These are phyloP conservation scores for Choiromyces venosus DNA, from an alignment of 495 filamentous ascomycete species.

Conservation along the genomic window DNA sequence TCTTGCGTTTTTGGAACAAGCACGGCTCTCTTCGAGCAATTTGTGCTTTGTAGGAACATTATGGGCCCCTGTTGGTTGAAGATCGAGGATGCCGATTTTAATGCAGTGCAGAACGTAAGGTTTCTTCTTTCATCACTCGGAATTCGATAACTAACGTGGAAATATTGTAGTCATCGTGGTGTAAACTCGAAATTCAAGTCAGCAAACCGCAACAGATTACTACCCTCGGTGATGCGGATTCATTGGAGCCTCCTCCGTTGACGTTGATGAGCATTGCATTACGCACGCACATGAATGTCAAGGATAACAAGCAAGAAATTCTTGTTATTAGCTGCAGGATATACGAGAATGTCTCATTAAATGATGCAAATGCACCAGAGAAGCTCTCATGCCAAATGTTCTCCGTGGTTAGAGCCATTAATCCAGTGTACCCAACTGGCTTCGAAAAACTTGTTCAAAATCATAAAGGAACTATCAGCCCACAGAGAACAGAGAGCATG, in stretches of 20 bases:
- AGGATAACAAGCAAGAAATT: slow-evolving; percentile 95
- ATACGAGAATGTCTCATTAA: slow-evolving; percentile 82
- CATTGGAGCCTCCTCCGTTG: slow-evolving; percentile 71
- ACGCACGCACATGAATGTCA: slow-evolving; percentile 79
- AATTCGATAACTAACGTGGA: neutral
- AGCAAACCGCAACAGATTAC: slow-evolving; percentile 67
- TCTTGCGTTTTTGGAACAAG: slow-evolving; percentile 93
- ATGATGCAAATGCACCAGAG: slow-evolving; percentile 80
- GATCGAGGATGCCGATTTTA: slow-evolving; percentile 77
- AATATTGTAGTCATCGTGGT: slow-evolving; percentile 63
- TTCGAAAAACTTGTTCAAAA: slow-evolving; percentile 66
- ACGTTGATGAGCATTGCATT: slow-evolving; percentile 92
- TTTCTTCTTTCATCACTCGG: neutral
- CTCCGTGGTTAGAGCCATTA: slow-evolving; percentile 78
- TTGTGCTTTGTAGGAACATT: slow-evolving; percentile 94
- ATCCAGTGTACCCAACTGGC: slow-evolving; percentile 68
- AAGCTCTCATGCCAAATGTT: slow-evolving; percentile 83
- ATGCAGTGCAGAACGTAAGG: slow-evolving; percentile 63
- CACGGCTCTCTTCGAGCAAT: slow-evolving; percentile 92
- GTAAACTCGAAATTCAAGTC: slow-evolving; percentile 85
- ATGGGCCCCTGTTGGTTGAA: slow-evolving; percentile 98
- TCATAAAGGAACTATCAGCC: slow-evolving; percentile 66
- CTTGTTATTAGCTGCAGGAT: slow-evolving; percentile 81
- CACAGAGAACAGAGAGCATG: slow-evolving; percentile 73
- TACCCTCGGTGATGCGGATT: slow-evolving; percentile 66